Conservation (phyloP, 257 asterid species). For the Catharanthus roseus region DNA sequence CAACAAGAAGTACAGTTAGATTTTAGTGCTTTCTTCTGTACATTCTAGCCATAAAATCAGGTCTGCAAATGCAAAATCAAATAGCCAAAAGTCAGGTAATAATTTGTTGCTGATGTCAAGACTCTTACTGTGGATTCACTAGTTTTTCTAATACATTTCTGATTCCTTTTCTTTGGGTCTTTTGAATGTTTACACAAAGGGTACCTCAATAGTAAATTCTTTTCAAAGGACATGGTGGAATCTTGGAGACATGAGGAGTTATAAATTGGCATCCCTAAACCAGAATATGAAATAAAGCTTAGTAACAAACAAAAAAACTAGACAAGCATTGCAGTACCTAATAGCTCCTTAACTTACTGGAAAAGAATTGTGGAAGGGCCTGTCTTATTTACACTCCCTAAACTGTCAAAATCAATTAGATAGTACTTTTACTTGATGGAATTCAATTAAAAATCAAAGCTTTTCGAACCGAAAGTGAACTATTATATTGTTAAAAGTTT, state of each 20-base stretch:
- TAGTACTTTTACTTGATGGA: background rate
- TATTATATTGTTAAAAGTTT: too few relatives aligned
- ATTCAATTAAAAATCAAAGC: background rate
- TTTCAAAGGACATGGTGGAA: background rate
- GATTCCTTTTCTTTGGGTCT: background rate
- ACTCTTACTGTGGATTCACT: background rate
- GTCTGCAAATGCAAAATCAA: conserved; percentile 1
- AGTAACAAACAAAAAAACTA: background rate
- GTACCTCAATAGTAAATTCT: background rate
- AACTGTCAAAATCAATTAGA: background rate
- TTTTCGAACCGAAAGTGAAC: too few relatives aligned
- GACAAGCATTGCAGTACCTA: background rate
- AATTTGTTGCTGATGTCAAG: background rate
- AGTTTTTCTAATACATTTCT: background rate
- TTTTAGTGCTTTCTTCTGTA: background rate
- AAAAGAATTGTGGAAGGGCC: background rate
- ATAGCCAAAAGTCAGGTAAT: background rate
- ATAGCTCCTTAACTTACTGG: background rate
- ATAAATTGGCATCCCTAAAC: background rate
- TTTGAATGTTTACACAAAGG: background rate
- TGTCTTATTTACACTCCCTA: background rate
- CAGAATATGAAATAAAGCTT: background rate
- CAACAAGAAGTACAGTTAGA: background rate
- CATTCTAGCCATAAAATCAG: background rate
- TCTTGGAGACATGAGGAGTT: background rate